A percentile compares a stretch with the other conserved stretches of the same genome.
These are phyloP conservation scores for Yamadazyma diospyri DNA, from an alignment of 1,139 yeast genomes.

Conservation along the genomic window DNA sequence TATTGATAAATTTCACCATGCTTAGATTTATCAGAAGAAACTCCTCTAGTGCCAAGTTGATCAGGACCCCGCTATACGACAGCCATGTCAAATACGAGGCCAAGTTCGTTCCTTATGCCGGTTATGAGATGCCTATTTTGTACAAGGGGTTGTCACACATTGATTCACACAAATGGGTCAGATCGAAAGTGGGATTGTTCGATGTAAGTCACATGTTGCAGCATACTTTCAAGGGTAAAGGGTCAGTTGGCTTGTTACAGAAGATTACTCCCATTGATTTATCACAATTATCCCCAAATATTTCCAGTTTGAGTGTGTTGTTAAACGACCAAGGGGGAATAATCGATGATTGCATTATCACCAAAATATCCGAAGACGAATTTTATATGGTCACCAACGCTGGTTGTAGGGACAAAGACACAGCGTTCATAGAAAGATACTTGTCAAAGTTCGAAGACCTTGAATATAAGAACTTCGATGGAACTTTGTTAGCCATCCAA, in stretches of 20 bases:
- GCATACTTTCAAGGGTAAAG: slow-evolving; percentile 70
- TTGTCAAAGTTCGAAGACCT: slow-evolving; percentile 44
- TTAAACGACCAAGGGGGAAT: slow-evolving; percentile 77
- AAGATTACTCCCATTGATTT: slow-evolving; percentile 85
- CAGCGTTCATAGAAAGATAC: slow-evolving; percentile 56
- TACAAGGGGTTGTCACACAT: slow-evolving; percentile 81
- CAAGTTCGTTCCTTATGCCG: slow-evolving; percentile 93
- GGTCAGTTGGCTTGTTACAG: slow-evolving; percentile 67
- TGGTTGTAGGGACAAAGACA: slow-evolving; percentile 84
- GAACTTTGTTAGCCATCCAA: slow-evolving; percentile 83
- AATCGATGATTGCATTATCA: slow-evolving; percentile 88
- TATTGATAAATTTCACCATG: slow-evolving; percentile 11
- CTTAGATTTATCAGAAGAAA: slow-evolving; percentile 23
- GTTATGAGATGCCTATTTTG: slow-evolving; percentile 89
- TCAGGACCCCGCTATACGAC: slow-evolving; percentile 78
- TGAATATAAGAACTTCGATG: slow-evolving; percentile 62
- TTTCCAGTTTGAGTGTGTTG: slow-evolving; percentile 74
- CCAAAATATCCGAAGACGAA: slow-evolving; percentile 73
- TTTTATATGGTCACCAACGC: slow-evolving; percentile 96
- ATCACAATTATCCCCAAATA: slow-evolving; percentile 47
- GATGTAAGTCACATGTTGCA: slow-evolving; percentile 98
- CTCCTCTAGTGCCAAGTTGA: slow-evolving; percentile 25
- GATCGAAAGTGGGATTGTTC: slow-evolving; percentile 81
- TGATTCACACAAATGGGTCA: slow-evolving; percentile 93
- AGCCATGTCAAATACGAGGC: slow-evolving; percentile 79